Base-by-base conservation (phyloP, 192 early-diverging fungal genomes). In the Backusella luteola region DNA sequence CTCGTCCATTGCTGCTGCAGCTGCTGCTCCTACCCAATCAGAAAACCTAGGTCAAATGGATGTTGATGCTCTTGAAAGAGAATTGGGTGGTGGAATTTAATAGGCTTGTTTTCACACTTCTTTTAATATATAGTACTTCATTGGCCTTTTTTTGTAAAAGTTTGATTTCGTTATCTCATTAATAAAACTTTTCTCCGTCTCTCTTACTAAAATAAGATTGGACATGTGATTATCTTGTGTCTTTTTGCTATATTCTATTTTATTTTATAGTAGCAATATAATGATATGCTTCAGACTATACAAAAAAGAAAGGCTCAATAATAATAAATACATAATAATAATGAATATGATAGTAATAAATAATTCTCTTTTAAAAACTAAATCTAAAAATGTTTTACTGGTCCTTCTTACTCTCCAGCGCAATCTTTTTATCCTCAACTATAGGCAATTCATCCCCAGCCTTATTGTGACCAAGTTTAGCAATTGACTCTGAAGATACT, bases 51-150 rank as follows among this genome's bases (percentile, higher is more conserved):
- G 66, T 41, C 75, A 53, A 6, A 80, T 80, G 72, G 79, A 80
- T 41, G 76, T 80, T 17, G 79, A 80, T 69, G 78, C 71, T 72
- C 75, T 84, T 56, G 82, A 84, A 73, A 73, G 76, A 44, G 82
- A 84, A 39, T 75, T 84, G 38, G 80, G 82, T 66, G 82, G 82
- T 44, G 67, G n/a, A 39, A 44, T 74, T 21, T 73, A 77, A 70
- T 42, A 70, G 5, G n/a, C 32, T 17, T 29, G 26, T 69, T 36
- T 66, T 42, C 34, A 6, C 9, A 68, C 36, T 34, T 42, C 6
- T 21, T 41, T 67, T 67, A 59, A 35, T 32, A 59, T 63, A 63
- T 29, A 29, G 12, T 63, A 63, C 11, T 21, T 32, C 32, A 32
- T 21, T 26, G 9, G n/a, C n/a, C 21, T 9, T 56, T 44, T 44